Evolutionary conservation across 805 yeast species (phyloP).

Genomic region (Cyberlindnera xishuangbannaensis): DNA sequence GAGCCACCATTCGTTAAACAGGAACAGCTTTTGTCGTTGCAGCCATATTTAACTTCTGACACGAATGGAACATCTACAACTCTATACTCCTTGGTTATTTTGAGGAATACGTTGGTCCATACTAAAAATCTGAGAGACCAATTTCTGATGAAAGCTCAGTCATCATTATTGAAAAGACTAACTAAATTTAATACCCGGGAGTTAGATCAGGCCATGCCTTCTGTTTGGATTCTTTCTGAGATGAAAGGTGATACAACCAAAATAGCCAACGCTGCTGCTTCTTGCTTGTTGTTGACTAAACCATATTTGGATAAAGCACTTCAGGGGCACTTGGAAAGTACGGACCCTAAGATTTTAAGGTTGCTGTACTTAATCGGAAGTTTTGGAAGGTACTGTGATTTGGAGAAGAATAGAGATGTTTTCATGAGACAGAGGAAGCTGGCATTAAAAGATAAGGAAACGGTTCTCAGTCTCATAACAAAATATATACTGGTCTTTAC

Average conservation of each 20-base stretch:
- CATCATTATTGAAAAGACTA: conserved; percentile 45
- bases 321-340: conserved; percentile 22
- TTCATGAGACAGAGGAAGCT: conserved; percentile 34
- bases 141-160: conserved; percentile 45
- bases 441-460: conserved; percentile 44
- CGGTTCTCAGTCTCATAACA: conserved; percentile 51
- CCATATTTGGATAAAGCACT: conserved; percentile 36
- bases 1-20: conserved; percentile 51
- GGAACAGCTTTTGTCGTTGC: conserved; percentile 60
- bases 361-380: conserved; percentile 60
- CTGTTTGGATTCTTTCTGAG: conserved; percentile 51
- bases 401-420: conserved; percentile 38
- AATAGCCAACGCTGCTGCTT: conserved; percentile 56
- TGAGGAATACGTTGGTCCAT: conserved; percentile 43
- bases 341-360: conserved; percentile 46
- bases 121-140: conserved; percentile 41
- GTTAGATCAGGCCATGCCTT: conserved; percentile 68
- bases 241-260: conserved; percentile 40
- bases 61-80: conserved; percentile 35
- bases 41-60: conserved; percentile 56
- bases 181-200: conserved; percentile 58
- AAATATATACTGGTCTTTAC: conserved; percentile 56
- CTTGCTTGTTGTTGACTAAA: conserved; percentile 47
- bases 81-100: conserved; percentile 47
- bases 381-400: conserved; percentile 65